Conservation (phyloP, 2,329 filamentous ascomycete species). For the Fusarium tuaranense region DNA sequence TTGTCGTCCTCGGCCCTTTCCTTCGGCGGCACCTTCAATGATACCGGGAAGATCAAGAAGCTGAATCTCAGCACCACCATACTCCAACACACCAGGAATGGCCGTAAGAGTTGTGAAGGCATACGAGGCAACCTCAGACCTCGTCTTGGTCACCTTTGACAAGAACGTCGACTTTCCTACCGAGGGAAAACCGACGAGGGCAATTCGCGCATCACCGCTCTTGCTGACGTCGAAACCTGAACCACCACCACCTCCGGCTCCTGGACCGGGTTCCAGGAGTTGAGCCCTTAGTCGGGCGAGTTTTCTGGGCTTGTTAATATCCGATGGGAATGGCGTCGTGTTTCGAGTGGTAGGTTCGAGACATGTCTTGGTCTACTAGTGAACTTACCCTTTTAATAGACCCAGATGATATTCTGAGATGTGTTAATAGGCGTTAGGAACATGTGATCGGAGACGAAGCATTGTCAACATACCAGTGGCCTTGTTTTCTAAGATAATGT, state of each 20-base stretch:
- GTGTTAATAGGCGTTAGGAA: constrained; percentile 29
- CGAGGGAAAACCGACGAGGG: constrained; percentile 97
- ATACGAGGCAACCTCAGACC: constrained; percentile 95
- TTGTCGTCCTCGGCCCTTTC: constrained; percentile 94
- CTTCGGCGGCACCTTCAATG: constrained; percentile 95
- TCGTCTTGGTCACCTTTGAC: constrained; percentile 99
- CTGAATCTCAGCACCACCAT: constrained; percentile 97
- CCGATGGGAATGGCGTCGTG: background rate
- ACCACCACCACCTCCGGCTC: constrained; percentile 81
- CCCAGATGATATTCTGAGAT: constrained; percentile 93
- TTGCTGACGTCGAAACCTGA: constrained; percentile 95
- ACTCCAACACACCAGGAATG: constrained; percentile 96
- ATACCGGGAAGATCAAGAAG: constrained; percentile 98
- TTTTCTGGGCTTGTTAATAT: constrained; percentile 71
- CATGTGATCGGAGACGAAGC: background rate
- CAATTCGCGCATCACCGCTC: constrained; percentile 95
- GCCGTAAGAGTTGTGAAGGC: constrained; percentile 98
- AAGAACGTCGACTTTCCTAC: constrained; percentile 98
- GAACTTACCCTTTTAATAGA: constrained; percentile 88
- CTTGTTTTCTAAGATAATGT: constrained; percentile 84
- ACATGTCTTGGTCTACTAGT: background rate
- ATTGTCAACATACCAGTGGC: constrained; percentile 80
- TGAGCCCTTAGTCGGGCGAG: constrained; percentile 95
- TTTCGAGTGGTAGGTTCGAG: background rate
- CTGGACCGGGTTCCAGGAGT: constrained; percentile 88